phyloP scores from a whole-genome alignment of 768 basidiomycete genomes.

The Boletus rubescentipes region DNA sequence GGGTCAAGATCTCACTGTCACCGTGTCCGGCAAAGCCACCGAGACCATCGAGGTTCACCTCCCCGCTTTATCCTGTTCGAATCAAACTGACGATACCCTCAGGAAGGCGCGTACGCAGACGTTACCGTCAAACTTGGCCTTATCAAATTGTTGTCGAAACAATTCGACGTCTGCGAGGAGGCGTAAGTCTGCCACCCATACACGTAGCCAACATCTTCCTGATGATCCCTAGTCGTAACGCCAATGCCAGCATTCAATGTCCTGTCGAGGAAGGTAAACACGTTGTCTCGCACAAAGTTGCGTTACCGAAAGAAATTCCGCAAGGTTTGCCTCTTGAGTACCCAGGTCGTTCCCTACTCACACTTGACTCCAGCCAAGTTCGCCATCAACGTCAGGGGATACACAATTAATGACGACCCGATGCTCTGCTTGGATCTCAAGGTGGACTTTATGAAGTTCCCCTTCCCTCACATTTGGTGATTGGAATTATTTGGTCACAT shows the following conservation, averaged over 20 bases:
- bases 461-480: slow-evolving; percentile 30
- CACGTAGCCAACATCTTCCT: not conserved
- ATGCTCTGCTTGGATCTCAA: slow-evolving; percentile 79
- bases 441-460: slow-evolving; percentile 67
- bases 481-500: not conserved
- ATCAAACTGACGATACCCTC: slow-evolving; percentile 11
- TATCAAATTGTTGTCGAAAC: slow-evolving; percentile 81
- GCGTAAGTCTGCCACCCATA: slow-evolving; percentile 60
- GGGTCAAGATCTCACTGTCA: slow-evolving; percentile 86
- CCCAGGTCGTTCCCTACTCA: not conserved
- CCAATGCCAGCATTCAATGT: slow-evolving; percentile 77
- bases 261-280: slow-evolving; percentile 76
- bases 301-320: slow-evolving; percentile 90
- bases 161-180: slow-evolving; percentile 89
- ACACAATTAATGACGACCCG: slow-evolving; percentile 67
- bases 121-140: slow-evolving; percentile 92
- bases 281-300: slow-evolving; percentile 77
- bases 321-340: slow-evolving; percentile 44
- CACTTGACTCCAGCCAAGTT: slow-evolving; percentile 70
- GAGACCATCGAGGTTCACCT: slow-evolving; percentile 62
- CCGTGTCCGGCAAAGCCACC: slow-evolving; percentile 59
- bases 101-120: slow-evolving; percentile 92
- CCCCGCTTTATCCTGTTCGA: not conserved
- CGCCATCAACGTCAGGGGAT: slow-evolving; percentile 63
- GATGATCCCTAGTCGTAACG: slow-evolving; percentile 53